These are phyloP conservation scores for Potentilla sterilis DNA, from an alignment of 306 rosid genomes.

Conservation along the genomic window DNA sequence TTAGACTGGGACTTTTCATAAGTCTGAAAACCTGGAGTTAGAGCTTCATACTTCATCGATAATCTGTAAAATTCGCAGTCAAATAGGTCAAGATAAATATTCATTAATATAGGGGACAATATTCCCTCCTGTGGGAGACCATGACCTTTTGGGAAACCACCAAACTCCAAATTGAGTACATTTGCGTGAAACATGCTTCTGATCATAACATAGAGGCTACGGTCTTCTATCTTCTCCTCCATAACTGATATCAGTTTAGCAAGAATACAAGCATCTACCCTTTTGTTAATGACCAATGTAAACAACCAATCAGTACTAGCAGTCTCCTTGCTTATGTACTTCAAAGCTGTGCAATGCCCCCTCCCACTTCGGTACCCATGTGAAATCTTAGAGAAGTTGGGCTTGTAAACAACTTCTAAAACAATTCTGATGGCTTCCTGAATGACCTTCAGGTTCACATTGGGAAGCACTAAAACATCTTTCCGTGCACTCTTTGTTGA, in stretches of 20 bases:
- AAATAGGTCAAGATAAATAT: slow-evolving; percentile 78
- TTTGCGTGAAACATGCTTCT: slow-evolving; percentile 61
- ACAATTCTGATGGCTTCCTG: slow-evolving; percentile 82
- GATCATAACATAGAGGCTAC: slow-evolving; percentile 44
- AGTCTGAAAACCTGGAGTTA: slow-evolving; percentile 21
- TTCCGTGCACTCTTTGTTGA: slow-evolving; percentile 54
- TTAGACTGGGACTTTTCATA: slow-evolving; percentile 45
- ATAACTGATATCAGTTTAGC: slow-evolving; percentile 48
- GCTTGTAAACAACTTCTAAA: slow-evolving; percentile 75
- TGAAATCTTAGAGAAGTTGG: slow-evolving; percentile 75
- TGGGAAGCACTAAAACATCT: slow-evolving; percentile 71
- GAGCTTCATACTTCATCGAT: slow-evolving; percentile 80
- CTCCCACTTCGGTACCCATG: slow-evolving; percentile 91
- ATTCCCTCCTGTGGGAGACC: slow-evolving; percentile 96
- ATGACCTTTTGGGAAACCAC: slow-evolving; percentile 81
- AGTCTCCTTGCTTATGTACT: slow-evolving; percentile 65
- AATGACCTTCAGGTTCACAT: slow-evolving; percentile 60
- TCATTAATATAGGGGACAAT: slow-evolving; percentile 77
- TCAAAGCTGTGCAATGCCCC: slow-evolving; percentile 64
- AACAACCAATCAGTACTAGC: slow-evolving; percentile 80
- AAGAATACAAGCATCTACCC: slow-evolving; percentile 52
- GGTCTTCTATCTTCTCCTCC: slow-evolving; percentile 82
- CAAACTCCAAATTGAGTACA: slow-evolving; percentile 81
- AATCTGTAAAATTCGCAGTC: slow-evolving; percentile 78
- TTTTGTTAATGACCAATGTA: slow-evolving; percentile 53